Conservation (phyloP, 441 rosid species). For the Hura crepitans region DNA sequence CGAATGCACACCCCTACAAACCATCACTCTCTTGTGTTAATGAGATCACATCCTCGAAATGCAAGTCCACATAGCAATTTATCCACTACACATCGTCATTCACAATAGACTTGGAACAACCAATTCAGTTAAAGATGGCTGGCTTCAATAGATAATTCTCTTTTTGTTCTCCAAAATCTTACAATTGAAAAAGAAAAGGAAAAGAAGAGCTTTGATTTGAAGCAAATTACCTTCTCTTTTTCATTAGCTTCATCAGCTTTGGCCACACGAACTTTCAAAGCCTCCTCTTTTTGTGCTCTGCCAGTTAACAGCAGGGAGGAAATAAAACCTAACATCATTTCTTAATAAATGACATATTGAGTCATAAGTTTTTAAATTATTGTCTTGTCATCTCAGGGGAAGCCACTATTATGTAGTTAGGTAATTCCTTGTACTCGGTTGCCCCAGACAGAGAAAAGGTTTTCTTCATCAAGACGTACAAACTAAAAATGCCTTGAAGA, state of each 20-base stretch:
- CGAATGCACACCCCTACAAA: too few relatives aligned
- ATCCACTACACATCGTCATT: too few relatives aligned
- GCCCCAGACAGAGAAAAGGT: conserved; percentile 11
- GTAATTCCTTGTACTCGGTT: neutral
- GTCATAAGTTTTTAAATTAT: neutral
- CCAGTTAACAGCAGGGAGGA: conserved; percentile 22
- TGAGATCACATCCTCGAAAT: neutral
- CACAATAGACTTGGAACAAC: neutral
- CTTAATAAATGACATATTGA: neutral
- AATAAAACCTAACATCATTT: neutral
- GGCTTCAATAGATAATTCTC: too few relatives aligned
- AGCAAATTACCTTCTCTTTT: conserved; percentile 74
- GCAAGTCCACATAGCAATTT: neutral
- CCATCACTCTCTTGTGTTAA: neutral
- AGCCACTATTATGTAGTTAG: neutral
- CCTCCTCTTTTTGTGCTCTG: conserved; percentile 93
- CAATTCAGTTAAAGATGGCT: conserved; percentile 2
- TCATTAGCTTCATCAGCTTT: conserved; percentile 75
- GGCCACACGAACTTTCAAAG: conserved; percentile 75
- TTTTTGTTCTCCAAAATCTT: conserved; percentile 1
- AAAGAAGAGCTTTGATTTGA: conserved; percentile 10
- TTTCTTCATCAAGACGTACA: neutral
- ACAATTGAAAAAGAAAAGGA: neutral
- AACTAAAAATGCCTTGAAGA: neutral
- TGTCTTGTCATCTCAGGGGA: neutral